Conservation (phyloP, 1,284 basidiomycete species). For the Ganoderma meredithae region DNA sequence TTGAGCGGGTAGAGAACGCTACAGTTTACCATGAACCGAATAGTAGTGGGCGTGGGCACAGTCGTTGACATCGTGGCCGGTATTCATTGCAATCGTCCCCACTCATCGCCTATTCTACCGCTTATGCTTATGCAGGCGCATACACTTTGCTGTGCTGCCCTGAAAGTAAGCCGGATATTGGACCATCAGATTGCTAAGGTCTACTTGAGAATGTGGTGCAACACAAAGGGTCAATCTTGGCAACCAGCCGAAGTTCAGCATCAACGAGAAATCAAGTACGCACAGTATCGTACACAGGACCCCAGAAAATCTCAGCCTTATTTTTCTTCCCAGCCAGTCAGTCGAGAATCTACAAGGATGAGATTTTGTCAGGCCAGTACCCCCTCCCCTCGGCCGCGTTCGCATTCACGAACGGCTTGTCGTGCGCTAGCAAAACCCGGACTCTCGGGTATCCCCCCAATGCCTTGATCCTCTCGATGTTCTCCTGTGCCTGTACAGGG, state of each 20-base stretch:
- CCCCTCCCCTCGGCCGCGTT: slow-evolving; percentile 47
- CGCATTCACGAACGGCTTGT: slow-evolving; percentile 55
- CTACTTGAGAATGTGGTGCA: too few relatives aligned
- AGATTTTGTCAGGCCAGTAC: slow-evolving; percentile 49
- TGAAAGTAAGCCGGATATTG: too few relatives aligned
- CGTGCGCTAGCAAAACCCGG: slow-evolving; percentile 58
- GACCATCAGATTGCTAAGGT: too few relatives aligned
- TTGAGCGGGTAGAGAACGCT: too few relatives aligned
- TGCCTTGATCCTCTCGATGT: slow-evolving; percentile 48
- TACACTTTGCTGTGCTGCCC: too few relatives aligned
- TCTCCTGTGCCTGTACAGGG: slow-evolving; percentile 48
- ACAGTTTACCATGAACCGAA: too few relatives aligned
- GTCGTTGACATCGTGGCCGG: too few relatives aligned
- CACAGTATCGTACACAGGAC: slow-evolving; percentile 1
- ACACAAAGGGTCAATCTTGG: not conserved
- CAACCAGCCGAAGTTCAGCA: not conserved
- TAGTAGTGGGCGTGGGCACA: too few relatives aligned
- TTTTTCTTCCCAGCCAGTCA: not conserved
- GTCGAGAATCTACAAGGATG: not conserved
- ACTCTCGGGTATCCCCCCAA: slow-evolving; percentile 48
- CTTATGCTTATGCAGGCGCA: too few relatives aligned
- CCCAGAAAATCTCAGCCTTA: not conserved
- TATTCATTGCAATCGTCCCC: too few relatives aligned
- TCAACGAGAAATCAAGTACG: not conserved
- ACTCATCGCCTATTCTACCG: too few relatives aligned